phyloP scores from a whole-genome alignment of 1,284 basidiomycete genomes.

The Caloboletus firmus region DNA sequence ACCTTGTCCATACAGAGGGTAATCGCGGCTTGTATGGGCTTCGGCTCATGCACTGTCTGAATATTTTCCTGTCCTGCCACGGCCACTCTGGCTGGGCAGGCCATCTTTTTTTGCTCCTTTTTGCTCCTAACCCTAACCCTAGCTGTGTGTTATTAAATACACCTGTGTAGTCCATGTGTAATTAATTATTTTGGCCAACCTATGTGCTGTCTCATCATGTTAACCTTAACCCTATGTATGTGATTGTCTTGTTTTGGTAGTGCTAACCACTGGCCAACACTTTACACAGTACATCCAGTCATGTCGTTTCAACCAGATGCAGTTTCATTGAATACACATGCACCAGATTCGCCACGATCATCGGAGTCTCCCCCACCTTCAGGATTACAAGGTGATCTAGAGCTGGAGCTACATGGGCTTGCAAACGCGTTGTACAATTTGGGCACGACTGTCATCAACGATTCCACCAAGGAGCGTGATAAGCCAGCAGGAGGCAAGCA shows the following conservation, averaged over 20 bases:
- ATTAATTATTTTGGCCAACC: too few relatives aligned
- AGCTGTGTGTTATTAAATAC: too few relatives aligned
- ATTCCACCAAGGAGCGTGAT: slow-evolving; percentile 73
- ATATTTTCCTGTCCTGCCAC: slow-evolving; percentile 34
- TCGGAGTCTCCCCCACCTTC: slow-evolving; percentile 68
- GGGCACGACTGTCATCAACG: slow-evolving; percentile 75
- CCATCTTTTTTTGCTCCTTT: slow-evolving; percentile 21
- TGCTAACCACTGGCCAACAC: neutral
- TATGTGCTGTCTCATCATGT: too few relatives aligned
- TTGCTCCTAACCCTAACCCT: slow-evolving; percentile 30
- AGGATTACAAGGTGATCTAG: slow-evolving; percentile 69
- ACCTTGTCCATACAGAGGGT: slow-evolving; percentile 43
- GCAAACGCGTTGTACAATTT: slow-evolving; percentile 75
- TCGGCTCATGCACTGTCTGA: slow-evolving; percentile 39
- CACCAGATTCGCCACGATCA: slow-evolving; percentile 69
- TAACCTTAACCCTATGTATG: too few relatives aligned
- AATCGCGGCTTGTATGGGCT: slow-evolving; percentile 32
- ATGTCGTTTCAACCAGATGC: slow-evolving; percentile 19
- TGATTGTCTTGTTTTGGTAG: slow-evolving; percentile 1
- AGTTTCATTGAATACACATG: slow-evolving; percentile 32
- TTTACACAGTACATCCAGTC: slow-evolving; percentile 27
- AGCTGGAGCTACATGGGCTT: slow-evolving; percentile 70
- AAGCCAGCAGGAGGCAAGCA: slow-evolving; percentile 65
- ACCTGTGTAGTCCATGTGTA: too few relatives aligned
- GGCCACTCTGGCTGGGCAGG: slow-evolving; percentile 41